Percentiles rank a stretch among this genome's conserved stretches.
phyloP scores from a whole-genome alignment of 805 yeast species.

The Metschnikowia anglica region DNA sequence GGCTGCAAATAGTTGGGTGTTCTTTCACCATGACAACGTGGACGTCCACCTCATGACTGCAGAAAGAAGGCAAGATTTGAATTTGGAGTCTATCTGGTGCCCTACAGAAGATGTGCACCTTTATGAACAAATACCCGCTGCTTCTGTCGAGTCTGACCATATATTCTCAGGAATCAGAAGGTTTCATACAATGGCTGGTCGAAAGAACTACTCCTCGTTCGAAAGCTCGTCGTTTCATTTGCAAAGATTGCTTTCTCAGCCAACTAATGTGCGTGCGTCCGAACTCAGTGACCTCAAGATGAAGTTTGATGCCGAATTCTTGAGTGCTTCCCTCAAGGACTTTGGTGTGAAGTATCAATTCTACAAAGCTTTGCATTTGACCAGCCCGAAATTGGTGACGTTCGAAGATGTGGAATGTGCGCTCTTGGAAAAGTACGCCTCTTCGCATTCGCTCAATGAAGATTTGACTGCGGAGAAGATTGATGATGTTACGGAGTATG shows the following conservation, averaged over 20 bases:
- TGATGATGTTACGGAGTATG: conserved; percentile 31
- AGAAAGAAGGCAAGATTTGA: conserved; percentile 63
- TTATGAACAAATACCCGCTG: conserved; percentile 21
- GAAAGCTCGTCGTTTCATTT: conserved; percentile 1
- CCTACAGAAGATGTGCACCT: conserved; percentile 37
- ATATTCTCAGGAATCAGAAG: conserved; percentile 26
- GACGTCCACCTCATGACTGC: conserved; percentile 72
- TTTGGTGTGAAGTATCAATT: conserved; percentile 24
- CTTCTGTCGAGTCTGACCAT: conserved; percentile 21
- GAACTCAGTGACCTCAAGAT: conserved; percentile 4
- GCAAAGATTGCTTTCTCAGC: conserved; percentile 6
- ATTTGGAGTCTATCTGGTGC: conserved; percentile 71
- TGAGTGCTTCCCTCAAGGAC: conserved; percentile 16
- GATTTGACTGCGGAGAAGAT: conserved; percentile 21
- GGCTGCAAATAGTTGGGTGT: conserved; percentile 74
- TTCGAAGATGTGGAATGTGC: conserved; percentile 27
- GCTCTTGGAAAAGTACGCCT: conserved; percentile 31
- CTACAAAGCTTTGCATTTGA: conserved; percentile 28
- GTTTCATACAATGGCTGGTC: conserved; percentile 39
- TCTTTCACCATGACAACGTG: conserved; percentile 71
- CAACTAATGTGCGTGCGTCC: background rate
- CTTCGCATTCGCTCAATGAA: conserved; percentile 13
- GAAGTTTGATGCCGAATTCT: conserved; percentile 9
- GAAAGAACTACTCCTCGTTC: background rate
- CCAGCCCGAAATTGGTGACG: conserved; percentile 25